These are phyloP conservation scores for Scheffersomyces segobiensis DNA, from an alignment of 1,139 yeast species.

Conservation along the genomic window DNA sequence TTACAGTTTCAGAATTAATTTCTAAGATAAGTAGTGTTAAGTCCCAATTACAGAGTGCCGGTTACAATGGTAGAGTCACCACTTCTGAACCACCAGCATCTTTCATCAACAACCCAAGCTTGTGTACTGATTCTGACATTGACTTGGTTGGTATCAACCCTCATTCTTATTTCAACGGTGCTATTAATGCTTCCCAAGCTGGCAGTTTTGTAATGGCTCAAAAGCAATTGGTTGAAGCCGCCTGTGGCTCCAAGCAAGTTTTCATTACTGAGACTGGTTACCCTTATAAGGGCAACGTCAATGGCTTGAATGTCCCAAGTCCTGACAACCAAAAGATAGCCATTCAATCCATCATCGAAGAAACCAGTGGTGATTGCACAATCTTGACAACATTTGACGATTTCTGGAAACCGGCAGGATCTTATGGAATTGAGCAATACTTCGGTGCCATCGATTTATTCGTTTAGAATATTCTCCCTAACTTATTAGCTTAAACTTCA, in stretches of 20 bases:
- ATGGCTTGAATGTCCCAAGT: conserved; percentile 76
- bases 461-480: conserved; percentile 4
- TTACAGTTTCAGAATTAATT: conserved; percentile 58
- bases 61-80: conserved; percentile 74
- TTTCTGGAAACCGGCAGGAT: conserved; percentile 86
- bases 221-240: conserved; percentile 48
- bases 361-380: conserved; percentile 60
- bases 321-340: conserved; percentile 71
- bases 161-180: conserved; percentile 78
- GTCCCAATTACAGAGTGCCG: conserved; percentile 57
- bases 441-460: conserved; percentile 67
- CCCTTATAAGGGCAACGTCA: conserved; percentile 70
- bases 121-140: conserved; percentile 62
- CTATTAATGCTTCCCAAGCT: conserved; percentile 61
- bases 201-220: conserved; percentile 74
- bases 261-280: conserved; percentile 85
- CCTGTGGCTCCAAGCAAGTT: conserved; percentile 53
- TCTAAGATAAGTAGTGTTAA: conserved; percentile 66
- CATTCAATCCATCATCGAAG: conserved; percentile 51
- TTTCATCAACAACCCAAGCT: conserved; percentile 58
- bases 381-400: conserved; percentile 78
- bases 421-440: conserved; percentile 79
- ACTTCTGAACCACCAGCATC: conserved; percentile 90
- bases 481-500: neutral
- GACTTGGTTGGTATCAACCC: conserved; percentile 77